Evolutionary conservation across 2,329 filamentous ascomycete genomes (phyloP).

Genomic region (Penicillium sp.): DNA sequence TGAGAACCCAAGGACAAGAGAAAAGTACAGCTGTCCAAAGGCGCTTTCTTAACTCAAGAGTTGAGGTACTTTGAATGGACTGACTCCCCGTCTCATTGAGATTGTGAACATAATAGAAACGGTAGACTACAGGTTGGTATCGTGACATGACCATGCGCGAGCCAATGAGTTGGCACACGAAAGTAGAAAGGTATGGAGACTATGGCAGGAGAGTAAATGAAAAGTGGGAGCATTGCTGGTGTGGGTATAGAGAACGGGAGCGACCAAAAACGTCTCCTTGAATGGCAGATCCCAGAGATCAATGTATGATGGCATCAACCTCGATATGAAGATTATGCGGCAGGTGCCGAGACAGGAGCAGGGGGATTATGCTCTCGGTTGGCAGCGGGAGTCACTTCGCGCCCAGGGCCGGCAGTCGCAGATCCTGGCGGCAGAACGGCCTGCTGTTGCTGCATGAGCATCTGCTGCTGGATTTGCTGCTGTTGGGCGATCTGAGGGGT

Average conservation of each 20-base stretch:
- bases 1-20: too few relatives aligned
- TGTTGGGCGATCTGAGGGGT: slow-evolving; percentile 44
- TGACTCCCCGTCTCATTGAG: background rate
- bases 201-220: background rate
- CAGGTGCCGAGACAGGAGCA: slow-evolving; percentile 25
- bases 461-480: slow-evolving; percentile 43
- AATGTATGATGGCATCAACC: background rate
- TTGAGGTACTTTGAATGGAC: background rate
- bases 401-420: slow-evolving; percentile 36
- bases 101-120: slow-evolving; percentile 8
- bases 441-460: slow-evolving; percentile 37
- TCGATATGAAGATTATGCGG: slow-evolving; percentile 22
- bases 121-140: slow-evolving; percentile 24
- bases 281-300: background rate
- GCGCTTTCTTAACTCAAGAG: background rate
- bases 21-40: too few relatives aligned
- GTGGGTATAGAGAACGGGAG: slow-evolving; percentile 23
- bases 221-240: slow-evolving; percentile 7
- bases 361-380: slow-evolving; percentile 9
- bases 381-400: slow-evolving; percentile 21
- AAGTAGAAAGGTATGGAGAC: background rate
- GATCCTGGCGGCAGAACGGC: slow-evolving; percentile 40
- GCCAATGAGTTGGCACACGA: slow-evolving; percentile 9
- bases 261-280: background rate
- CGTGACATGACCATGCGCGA: slow-evolving; percentile 19